Evolutionary conservation across 768 basidiomycete species (phyloP).

Genomic region (Mycena pura): DNA sequence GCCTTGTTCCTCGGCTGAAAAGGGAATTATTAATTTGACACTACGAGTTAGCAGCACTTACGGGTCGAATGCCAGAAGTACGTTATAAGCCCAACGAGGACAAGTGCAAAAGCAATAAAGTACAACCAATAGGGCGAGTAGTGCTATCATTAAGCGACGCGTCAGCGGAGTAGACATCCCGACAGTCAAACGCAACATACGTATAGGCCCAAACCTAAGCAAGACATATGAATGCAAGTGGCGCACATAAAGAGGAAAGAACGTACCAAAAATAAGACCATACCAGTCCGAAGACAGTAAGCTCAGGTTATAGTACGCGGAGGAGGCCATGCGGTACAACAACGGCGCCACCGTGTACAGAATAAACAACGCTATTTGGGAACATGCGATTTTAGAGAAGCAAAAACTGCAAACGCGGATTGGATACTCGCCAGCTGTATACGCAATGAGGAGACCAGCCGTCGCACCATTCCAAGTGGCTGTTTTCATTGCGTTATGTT

Average conservation of each 20-base stretch:
- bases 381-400: not conserved
- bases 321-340: constrained; percentile 85
- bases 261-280: constrained; percentile 76
- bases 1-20: constrained; percentile 76
- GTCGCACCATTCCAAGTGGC: constrained; percentile 78
- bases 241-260: not conserved
- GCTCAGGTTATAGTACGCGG: constrained; percentile 85
- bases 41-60: constrained; percentile 45
- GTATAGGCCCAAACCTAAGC: constrained; percentile 56
- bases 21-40: not conserved
- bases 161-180: constrained; percentile 3
- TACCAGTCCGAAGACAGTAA: constrained; percentile 90
- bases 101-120: constrained; percentile 78
- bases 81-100: constrained; percentile 74
- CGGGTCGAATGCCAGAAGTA: constrained; percentile 90
- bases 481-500: constrained; percentile 68
- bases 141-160: constrained; percentile 60
- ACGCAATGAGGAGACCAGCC: constrained; percentile 55
- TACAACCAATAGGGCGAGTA: constrained; percentile 89
- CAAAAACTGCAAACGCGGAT: constrained; percentile 2
- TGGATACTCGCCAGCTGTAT: constrained; percentile 41
- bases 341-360: constrained; percentile 88
- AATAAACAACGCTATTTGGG: constrained; percentile 76
- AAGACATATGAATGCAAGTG: constrained; percentile 6
- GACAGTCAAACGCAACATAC: constrained; percentile 37